These are phyloP conservation scores for Cymbidium sinense DNA, from an alignment of 106 monocot species.

Conservation along the genomic window DNA sequence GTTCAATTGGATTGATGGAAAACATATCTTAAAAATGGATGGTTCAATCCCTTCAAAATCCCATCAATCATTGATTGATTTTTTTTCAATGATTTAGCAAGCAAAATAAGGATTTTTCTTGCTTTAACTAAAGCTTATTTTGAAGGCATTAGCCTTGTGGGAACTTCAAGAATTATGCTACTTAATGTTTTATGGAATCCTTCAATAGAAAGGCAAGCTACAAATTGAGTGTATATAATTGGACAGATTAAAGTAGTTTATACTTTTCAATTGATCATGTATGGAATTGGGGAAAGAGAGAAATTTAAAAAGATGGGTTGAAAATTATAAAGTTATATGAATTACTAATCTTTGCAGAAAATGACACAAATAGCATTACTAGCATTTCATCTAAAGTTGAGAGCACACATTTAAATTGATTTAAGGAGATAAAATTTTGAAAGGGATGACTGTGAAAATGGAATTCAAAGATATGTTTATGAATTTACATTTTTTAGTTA, in stretches of 20 bases:
- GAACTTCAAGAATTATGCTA: constrained; percentile 73
- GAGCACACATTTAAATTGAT: constrained; percentile 21
- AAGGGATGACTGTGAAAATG: constrained; percentile 40
- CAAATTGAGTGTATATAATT: constrained; percentile 55
- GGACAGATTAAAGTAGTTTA: constrained; percentile 71
- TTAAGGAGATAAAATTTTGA: constrained; percentile 54
- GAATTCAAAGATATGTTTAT: constrained; percentile 54
- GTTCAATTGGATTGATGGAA: constrained; percentile 54
- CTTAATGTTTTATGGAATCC: constrained; percentile 88
- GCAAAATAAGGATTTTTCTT: constrained; percentile 55
- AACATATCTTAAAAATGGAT: constrained; percentile 46
- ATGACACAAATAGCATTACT: constrained; percentile 13
- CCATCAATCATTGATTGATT: constrained; percentile 38
- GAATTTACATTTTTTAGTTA: background rate
- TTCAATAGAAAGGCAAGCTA: constrained; percentile 61
- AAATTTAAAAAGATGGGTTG: constrained; percentile 49
- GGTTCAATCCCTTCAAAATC: constrained; percentile 25
- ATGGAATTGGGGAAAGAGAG: constrained; percentile 38
- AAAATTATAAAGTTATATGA: constrained; percentile 54
- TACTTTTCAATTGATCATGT: constrained; percentile 55
- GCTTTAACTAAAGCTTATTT: constrained; percentile 71
- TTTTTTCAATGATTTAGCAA: constrained; percentile 41
- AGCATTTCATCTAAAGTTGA: constrained; percentile 17
- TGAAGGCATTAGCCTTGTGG: constrained; percentile 71
- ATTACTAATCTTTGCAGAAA: constrained; percentile 48